These are phyloP conservation scores for Choiromyces venosus DNA, from an alignment of 495 filamentous ascomycete genomes.

Conservation along the genomic window DNA sequence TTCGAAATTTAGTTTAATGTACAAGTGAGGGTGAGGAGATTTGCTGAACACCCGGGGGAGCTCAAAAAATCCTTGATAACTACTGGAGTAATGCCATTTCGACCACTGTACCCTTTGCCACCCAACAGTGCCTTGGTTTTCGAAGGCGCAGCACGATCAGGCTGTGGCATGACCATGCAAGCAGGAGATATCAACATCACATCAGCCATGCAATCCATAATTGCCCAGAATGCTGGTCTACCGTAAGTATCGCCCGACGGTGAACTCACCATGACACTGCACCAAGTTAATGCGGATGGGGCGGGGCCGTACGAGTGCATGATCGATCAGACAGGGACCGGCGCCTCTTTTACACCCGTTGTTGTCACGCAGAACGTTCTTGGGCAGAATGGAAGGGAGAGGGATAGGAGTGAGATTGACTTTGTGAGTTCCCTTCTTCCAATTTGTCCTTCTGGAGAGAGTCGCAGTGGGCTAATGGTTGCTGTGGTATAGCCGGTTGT, in stretches of 20 bases:
- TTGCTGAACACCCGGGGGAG: too few relatives aligned
- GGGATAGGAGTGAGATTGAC: background rate
- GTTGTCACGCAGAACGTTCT: conserved; percentile 36
- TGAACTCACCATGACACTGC: conserved; percentile 50
- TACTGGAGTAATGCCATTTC: too few relatives aligned
- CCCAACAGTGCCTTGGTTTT: conserved; percentile 54
- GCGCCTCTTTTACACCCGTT: conserved; percentile 41
- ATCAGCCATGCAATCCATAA: conserved; percentile 45
- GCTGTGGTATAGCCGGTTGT: background rate
- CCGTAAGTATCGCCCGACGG: conserved; percentile 51
- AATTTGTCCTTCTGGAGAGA: background rate
- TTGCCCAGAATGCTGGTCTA: conserved; percentile 48
- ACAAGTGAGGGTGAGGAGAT: too few relatives aligned
- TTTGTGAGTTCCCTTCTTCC: background rate
- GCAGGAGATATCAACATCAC: conserved; percentile 52
- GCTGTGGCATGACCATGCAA: conserved; percentile 50
- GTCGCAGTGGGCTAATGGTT: background rate
- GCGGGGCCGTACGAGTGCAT: conserved; percentile 50
- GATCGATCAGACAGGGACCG: conserved; percentile 51
- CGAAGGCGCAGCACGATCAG: conserved; percentile 24
- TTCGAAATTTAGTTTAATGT: too few relatives aligned
- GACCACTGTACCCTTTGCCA: too few relatives aligned
- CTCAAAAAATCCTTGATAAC: too few relatives aligned
- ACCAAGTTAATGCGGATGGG: conserved; percentile 52
- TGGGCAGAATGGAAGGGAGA: conserved; percentile 29